These are phyloP conservation scores for Phytophthora pluvialis DNA, from an alignment of 352 stramenopile species.

Conservation along the genomic window DNA sequence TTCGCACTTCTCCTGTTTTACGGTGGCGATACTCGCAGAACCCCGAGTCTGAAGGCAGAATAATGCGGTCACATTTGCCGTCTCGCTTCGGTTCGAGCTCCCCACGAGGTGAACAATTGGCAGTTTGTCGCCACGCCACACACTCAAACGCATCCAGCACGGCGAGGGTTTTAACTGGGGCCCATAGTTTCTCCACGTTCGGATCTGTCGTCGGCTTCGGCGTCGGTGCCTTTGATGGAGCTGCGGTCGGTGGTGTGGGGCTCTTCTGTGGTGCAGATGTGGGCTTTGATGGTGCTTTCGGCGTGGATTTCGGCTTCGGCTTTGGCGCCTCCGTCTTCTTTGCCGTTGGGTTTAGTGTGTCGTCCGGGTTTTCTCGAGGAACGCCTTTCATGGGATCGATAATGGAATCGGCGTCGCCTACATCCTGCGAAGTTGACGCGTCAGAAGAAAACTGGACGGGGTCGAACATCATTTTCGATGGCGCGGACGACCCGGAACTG, in stretches of 20 bases:
- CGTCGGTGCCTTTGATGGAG: conserved; percentile 16
- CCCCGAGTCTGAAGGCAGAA: conserved; percentile 44
- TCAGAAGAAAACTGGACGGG: not conserved
- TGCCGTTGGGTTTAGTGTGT: conserved; percentile 9
- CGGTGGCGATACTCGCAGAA: conserved; percentile 62
- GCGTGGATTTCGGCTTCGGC: not conserved
- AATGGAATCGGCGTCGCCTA: not conserved
- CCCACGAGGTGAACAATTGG: conserved; percentile 49
- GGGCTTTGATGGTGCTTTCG: too few species aligned
- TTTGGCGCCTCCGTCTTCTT: not conserved
- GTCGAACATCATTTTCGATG: conserved; percentile 16
- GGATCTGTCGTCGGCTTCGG: conserved; percentile 9
- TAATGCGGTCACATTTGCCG: conserved; percentile 35
- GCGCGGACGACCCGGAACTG: conserved; percentile 15
- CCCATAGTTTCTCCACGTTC: conserved; percentile 24
- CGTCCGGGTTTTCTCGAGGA: conserved; percentile 4
- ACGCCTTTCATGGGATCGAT: conserved; percentile 32
- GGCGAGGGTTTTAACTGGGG: conserved; percentile 27
- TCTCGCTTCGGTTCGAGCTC: conserved; percentile 35
- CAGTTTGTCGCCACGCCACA: conserved; percentile 54
- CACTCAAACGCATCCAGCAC: conserved; percentile 54
- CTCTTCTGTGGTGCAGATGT: not conserved
- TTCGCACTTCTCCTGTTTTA: conserved; percentile 33
- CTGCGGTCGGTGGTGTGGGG: conserved; percentile 3
- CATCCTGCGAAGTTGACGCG: conserved; percentile 7